phyloP scores from a whole-genome alignment of 345 rosid species.

The Carallia pectinifolia region DNA sequence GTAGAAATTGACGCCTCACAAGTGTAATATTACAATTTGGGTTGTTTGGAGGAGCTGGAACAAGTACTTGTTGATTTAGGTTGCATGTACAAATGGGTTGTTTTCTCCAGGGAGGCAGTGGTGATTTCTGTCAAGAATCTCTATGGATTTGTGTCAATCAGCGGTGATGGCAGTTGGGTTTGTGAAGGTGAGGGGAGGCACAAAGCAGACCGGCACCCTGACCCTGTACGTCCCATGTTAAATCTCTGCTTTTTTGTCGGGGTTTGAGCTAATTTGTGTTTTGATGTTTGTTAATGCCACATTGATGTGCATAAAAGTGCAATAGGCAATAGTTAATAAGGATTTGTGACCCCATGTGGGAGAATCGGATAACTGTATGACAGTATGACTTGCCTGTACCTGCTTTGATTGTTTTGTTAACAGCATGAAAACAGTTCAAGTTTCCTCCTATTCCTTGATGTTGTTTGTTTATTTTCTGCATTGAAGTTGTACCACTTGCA shows the following conservation, averaged over 20 bases:
- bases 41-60: neutral
- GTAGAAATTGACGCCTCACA: no score
- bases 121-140: constrained; percentile 79
- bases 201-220: constrained; percentile 45
- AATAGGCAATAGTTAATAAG: no score
- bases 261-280: neutral
- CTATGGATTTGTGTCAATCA: constrained; percentile 60
- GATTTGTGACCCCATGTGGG: no score
- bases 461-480: no score
- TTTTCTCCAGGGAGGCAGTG: constrained; percentile 51
- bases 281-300: neutral
- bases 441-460: no score
- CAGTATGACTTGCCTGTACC: no score
- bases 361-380: no score
- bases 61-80: neutral
- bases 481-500: no score
- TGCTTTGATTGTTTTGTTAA: no score
- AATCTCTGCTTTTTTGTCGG: constrained; percentile 7
- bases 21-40: no score
- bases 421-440: no score
- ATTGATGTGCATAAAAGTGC: neutral
- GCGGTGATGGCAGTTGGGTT: constrained; percentile 76
- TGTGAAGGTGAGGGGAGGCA: constrained; percentile 48
- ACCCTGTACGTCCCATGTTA: constrained; percentile 56
- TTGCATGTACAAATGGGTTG: neutral